Conservation (phyloP, 495 filamentous ascomycete species). For the Glutinoglossum americanum region DNA sequence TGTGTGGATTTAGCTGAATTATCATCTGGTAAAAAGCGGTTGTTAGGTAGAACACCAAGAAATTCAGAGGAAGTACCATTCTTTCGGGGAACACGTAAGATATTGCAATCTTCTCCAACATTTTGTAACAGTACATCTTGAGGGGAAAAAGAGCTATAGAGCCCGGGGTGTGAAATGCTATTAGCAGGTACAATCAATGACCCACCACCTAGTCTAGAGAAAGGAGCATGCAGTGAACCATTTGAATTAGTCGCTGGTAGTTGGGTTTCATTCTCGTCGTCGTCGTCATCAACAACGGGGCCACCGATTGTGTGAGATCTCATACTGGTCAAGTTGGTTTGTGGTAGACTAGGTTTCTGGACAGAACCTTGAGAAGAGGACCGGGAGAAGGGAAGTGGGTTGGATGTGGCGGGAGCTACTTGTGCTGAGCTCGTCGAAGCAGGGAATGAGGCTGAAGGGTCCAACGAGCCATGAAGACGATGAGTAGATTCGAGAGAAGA, state of each 20-base stretch:
- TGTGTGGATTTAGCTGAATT: conserved; percentile 15
- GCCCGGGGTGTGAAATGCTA: conserved; percentile 21
- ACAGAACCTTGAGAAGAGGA: neutral
- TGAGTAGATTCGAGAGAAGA: neutral
- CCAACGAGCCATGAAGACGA: neutral
- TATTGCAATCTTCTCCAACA: conserved; percentile 29
- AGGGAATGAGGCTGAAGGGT: neutral
- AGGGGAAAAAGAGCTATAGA: conserved; percentile 34
- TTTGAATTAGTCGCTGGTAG: conserved; percentile 7
- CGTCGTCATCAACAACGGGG: conserved; percentile 51
- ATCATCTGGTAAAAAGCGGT: conserved; percentile 22
- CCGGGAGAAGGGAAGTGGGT: neutral
- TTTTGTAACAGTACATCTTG: conserved; percentile 36
- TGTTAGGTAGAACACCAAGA: conserved; percentile 25
- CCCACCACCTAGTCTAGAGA: conserved; percentile 9
- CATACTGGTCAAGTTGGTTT: conserved; percentile 3
- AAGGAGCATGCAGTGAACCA: conserved; percentile 13
- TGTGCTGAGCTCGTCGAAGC: neutral
- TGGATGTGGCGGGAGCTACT: neutral
- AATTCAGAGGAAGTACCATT: conserved; percentile 24
- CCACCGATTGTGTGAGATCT: conserved; percentile 57
- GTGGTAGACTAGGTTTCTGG: conserved; percentile 1
- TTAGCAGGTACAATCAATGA: conserved; percentile 21
- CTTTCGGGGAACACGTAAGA: conserved; percentile 30
- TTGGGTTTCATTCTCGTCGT: conserved; percentile 25